Conservation (phyloP, 768 basidiomycete species). For the Albatrellus ellisii region DNA sequence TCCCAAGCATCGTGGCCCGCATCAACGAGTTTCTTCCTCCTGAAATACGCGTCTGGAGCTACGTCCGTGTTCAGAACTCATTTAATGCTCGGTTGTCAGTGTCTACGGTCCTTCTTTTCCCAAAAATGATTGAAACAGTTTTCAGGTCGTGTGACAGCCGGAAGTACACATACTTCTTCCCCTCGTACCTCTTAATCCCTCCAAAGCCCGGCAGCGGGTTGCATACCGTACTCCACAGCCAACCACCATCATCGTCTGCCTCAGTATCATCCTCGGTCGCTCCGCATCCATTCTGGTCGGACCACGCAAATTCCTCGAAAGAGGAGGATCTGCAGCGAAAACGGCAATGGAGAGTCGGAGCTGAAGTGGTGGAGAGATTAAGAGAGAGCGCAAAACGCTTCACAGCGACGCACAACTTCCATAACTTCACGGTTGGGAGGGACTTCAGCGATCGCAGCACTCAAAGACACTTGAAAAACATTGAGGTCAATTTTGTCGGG, state of each 20-base stretch:
- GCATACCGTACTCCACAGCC: conserved; percentile 27
- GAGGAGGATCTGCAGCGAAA: conserved; percentile 56
- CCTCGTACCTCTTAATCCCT: conserved; percentile 84
- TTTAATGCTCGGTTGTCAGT: conserved; percentile 68
- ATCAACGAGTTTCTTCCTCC: conserved; percentile 86
- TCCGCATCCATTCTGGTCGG: conserved; percentile 52
- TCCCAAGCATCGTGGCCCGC: conserved; percentile 51
- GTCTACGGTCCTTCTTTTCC: background rate
- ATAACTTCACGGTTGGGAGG: conserved; percentile 89
- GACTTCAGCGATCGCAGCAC: conserved; percentile 76
- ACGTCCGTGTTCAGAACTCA: conserved; percentile 66
- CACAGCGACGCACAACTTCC: conserved; percentile 91
- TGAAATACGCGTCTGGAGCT: conserved; percentile 88
- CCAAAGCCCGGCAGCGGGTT: conserved; percentile 69
- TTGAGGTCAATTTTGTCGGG: conserved; percentile 42
- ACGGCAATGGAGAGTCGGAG: conserved; percentile 52
- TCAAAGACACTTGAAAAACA: conserved; percentile 76
- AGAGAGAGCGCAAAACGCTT: conserved; percentile 48
- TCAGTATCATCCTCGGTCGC: conserved; percentile 13
- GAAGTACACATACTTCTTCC: conserved; percentile 96
- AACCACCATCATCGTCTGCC: conserved; percentile 18
- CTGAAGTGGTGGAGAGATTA: conserved; percentile 41
- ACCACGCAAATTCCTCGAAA: conserved; percentile 23
- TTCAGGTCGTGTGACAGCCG: conserved; percentile 82
- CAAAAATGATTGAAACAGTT: background rate